Evolutionary conservation across 2,329 filamentous ascomycete genomes (phyloP).

Genomic region (Sporothrix brasiliensis): DNA sequence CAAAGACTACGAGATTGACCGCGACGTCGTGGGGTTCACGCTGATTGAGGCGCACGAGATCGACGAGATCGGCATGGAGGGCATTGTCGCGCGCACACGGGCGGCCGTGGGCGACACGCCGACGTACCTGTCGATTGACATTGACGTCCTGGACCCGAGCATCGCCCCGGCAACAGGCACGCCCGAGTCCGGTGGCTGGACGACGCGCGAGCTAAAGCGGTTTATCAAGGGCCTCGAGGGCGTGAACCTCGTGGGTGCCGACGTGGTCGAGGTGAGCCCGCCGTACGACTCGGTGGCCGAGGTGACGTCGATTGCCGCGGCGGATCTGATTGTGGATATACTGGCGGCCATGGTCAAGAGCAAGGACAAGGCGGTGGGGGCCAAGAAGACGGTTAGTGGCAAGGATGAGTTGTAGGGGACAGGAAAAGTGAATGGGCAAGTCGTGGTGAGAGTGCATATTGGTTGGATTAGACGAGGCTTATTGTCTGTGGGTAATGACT

Average conservation of each 20-base stretch:
- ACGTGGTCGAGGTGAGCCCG: slow-evolving; percentile 85
- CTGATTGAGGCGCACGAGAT: slow-evolving; percentile 70
- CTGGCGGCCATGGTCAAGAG: slow-evolving; percentile 32
- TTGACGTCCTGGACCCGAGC: slow-evolving; percentile 44
- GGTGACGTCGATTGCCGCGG: slow-evolving; percentile 32
- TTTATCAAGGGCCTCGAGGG: slow-evolving; percentile 79
- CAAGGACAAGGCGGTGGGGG: neutral
- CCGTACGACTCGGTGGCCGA: slow-evolving; percentile 66
- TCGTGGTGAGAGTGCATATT: neutral
- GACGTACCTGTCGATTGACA: slow-evolving; percentile 40
- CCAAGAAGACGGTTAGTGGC: neutral
- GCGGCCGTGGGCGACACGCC: slow-evolving; percentile 49
- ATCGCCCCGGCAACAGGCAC: slow-evolving; percentile 66
- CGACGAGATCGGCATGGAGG: slow-evolving; percentile 42
- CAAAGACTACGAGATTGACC: slow-evolving; percentile 65
- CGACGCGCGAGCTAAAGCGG: slow-evolving; percentile 79
- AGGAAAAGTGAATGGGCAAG: neutral
- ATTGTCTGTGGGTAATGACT: too few species aligned
- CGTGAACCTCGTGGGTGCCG: slow-evolving; percentile 82
- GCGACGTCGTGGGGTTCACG: slow-evolving; percentile 80
- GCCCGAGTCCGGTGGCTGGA: slow-evolving; percentile 89
- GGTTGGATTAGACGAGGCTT: too few species aligned
- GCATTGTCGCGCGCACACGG: slow-evolving; percentile 29
- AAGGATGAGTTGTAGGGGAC: slow-evolving; percentile 29
- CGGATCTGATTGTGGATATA: slow-evolving; percentile 33